Base-by-base conservation (phyloP, 805 yeast genomes). In the Ogataea pini region DNA sequence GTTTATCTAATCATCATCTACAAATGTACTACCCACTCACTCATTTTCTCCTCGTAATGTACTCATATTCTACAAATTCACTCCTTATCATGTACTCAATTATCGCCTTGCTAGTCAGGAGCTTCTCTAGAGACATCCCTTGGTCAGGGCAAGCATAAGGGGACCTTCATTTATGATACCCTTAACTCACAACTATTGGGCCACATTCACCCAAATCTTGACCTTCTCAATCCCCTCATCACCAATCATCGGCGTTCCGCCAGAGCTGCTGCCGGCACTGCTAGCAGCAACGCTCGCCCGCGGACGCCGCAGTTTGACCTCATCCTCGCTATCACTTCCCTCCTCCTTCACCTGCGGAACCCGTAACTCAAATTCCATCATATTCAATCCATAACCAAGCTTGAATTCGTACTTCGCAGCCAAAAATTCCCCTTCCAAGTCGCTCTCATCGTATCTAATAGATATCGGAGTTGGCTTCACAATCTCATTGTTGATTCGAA, bases 341-440 rank as follows among this genome's bases (percentile, higher is more conserved):
- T 33, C 43, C 46, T 19, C 33, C 29, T 22, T 25, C 39, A n/a
- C 42, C 14, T 13, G 31, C 41, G 68, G 68, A 33, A 60, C 61
- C 42, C 54, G 58, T 34, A 63, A 51, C 12, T 65, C 66, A 44
- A 72, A 73, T 31, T 70, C 75, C 32, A 77, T 61, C 45, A 71
- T 60, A 49, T 76, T 78, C 54, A 78, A 62, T 1, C 83, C 83
- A 39, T 66, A 54, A 16, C 76, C 73, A 28, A 78, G 60, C 51
- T 72, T 76, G 47, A 76, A 52, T 51, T 77, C 82, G 56, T 70
- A 77, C 48, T 70, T 68, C 62, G 71, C 49, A 51, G 69, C 65
- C 50, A 52, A 61, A 50, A 53, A 59, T 50, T 50, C 54, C 2
- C 60, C 61, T 27, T 57, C 55, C 8, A 45, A 48, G 29, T 56